Base-by-base conservation (phyloP, 2,329 filamentous ascomycete species). In the Cladophialophora bantiana region DNA sequence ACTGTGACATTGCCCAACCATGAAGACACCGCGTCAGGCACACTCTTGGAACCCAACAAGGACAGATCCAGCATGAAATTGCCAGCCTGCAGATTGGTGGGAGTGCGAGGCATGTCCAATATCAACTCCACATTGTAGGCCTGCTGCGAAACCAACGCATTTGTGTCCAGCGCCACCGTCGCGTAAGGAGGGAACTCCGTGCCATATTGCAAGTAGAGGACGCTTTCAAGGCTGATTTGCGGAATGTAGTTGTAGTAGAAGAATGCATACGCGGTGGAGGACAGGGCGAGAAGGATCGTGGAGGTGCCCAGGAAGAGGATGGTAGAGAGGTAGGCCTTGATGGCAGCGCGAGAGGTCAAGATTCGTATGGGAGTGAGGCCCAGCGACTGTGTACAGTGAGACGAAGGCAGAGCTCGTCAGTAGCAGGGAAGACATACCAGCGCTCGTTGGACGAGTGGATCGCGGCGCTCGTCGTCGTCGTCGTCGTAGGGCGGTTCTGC, bases 31-130 rank as follows among this genome's bases (percentile, higher is more conserved):
- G 63, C 36, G 20, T 68, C 54, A 5, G 65, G 64, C 7, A 63
- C 38, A 18, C 50, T 56, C 56, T 64, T 60, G 7, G 68, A 62
- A n/a, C 64, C 83, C 58, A 91, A 84, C 59, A 97, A 85, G 67
- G 88, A 86, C 15, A 97, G 81, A 55, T 91, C 89, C 18, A 98
- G 82, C 95, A 99, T 99, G 83, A 97, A 98, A 80, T 98, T 98
- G 34, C 95, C 95, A 13, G 86, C 86, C 1, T 85, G 86, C 26
- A 91, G 80, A 74, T 99, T 99, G 1, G 84, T 79, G 0, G 88
- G 88, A 2, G 92, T 95, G 48, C 90, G 88, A 18, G 95, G 95
- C 69, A 99, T 83, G 3, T 86, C 85, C 36, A 99, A 83, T 26
- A 87, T 83, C 1, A 98, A 83, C 4, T 86, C 84, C 50, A 99